Evolutionary conservation across 1,284 basidiomycete genomes (phyloP), one percentile per base, ranked within the genome.

Genomic region (Ustilago cynodontis): DNA sequence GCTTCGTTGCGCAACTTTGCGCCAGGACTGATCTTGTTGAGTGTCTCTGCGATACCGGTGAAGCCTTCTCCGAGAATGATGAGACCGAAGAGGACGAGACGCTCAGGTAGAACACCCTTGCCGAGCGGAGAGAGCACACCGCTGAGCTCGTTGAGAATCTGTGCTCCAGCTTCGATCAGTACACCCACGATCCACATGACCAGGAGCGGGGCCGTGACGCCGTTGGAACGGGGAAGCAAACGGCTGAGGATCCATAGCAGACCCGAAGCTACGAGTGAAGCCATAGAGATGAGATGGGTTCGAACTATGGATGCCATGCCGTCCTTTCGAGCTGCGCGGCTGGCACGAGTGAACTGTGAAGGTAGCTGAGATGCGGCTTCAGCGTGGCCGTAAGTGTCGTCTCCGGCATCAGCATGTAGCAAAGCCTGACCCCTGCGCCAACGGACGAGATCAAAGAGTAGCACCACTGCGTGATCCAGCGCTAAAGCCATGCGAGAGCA

Each of bases 31-130:
- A 78, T 70, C 22, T 29, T 49, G 53, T 78, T 78, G 59, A 78
- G 65, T 2, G 71, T 65, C 22, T 68, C 62, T 2, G 61, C 64
- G 50, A 78, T 66, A 14, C 71, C 64, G 2, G 63, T 63, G 61
- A 78, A 74, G n/a, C 70, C 75, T 59, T 73, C 72, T 49, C 75
- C 75, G 35, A 78, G 71, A 18, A 78, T 62, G 41, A 78, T 74
- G 47, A 78, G 71, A 10, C 65, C 67, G 43, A 78, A 73, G 6
- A 78, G 68, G 0, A 71, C 62, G 18, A 78, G 53, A 11, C 75
- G 54, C 49, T 78, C 71, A 35, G 72, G 62, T 2, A 78, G 57
- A 4, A 65, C 62, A 22, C 60, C 64, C 16, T 47, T 45, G 11
- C 57, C 58, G 6, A 78, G 63, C 24, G 63, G 50, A 8, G 60